Evolutionary conservation across 345 rosid species (phyloP).

Genomic region (Arabidopsis arenosa): DNA sequence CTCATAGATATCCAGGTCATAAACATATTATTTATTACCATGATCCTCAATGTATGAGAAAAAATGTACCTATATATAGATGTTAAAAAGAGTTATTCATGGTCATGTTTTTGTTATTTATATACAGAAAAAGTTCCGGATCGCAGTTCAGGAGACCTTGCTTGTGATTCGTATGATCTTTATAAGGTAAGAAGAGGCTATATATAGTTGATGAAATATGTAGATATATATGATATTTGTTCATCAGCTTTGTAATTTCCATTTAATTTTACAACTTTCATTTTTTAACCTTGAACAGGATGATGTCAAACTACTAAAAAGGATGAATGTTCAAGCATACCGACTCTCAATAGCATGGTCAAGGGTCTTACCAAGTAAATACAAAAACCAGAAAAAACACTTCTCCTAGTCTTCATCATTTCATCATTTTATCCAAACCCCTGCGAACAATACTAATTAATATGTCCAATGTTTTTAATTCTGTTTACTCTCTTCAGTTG

Average conservation of each 20-base stretch:
- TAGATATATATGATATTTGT: background rate
- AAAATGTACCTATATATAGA: too few species aligned
- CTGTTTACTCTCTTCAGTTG: too few species aligned
- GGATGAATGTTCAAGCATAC: conserved; percentile 24
- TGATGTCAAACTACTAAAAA: background rate
- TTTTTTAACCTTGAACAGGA: background rate
- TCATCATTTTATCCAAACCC: too few species aligned
- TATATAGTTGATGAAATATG: background rate
- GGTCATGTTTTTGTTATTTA: background rate
- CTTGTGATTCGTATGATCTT: conserved; percentile 28
- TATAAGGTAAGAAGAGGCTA: conserved; percentile 19
- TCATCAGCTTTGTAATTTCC: background rate
- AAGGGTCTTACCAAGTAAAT: conserved; percentile 54
- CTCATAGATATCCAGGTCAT: conserved; percentile 39
- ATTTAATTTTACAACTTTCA: background rate
- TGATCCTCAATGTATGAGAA: too few species aligned
- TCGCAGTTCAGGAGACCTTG: conserved; percentile 25
- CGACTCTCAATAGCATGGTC: conserved; percentile 46
- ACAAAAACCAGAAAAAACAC: too few species aligned
- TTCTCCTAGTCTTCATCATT: too few species aligned
- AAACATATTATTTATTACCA: too few species aligned
- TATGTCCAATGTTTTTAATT: too few species aligned
- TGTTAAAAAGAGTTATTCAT: background rate
- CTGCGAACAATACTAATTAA: too few species aligned
- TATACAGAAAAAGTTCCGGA: conserved; percentile 31